phyloP scores from a whole-genome alignment of 495 filamentous ascomycete species.

The Tuber aestivum region DNA sequence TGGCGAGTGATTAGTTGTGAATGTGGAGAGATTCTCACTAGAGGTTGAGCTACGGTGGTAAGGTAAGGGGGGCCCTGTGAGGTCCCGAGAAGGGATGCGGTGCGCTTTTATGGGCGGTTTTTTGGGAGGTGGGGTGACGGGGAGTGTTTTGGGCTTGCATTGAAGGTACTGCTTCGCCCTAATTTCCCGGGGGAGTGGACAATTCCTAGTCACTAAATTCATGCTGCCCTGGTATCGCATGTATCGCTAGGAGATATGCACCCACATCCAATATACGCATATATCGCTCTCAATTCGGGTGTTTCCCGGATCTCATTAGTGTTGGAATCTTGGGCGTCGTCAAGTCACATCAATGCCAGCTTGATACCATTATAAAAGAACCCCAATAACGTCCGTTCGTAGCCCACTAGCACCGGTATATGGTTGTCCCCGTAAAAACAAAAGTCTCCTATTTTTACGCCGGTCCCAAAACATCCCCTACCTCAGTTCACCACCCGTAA shows the following conservation, averaged over 20 bases:
- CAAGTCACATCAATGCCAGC: neutral
- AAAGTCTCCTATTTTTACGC: neutral
- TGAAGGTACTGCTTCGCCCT: neutral
- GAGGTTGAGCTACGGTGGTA: neutral
- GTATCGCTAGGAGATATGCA: neutral
- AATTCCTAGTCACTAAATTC: neutral
- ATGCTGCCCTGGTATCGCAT: neutral
- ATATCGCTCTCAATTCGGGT: neutral
- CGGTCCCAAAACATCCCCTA: neutral
- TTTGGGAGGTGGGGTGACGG: neutral
- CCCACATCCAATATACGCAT: neutral
- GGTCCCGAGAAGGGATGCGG: neutral
- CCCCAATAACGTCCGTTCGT: neutral
- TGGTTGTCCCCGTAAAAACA: neutral
- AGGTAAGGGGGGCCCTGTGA: neutral
- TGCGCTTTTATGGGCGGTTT: neutral
- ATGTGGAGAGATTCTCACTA: neutral
- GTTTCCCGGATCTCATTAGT: neutral
- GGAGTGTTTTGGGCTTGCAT: too few relatives aligned
- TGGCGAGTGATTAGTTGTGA: neutral
- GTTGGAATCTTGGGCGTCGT: neutral
- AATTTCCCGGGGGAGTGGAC: neutral
- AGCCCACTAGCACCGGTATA: neutral
- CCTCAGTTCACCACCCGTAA: neutral
- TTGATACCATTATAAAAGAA: neutral